Conservation (phyloP, 2,329 filamentous ascomycete species). For the Arthrobotrys megalospora region DNA sequence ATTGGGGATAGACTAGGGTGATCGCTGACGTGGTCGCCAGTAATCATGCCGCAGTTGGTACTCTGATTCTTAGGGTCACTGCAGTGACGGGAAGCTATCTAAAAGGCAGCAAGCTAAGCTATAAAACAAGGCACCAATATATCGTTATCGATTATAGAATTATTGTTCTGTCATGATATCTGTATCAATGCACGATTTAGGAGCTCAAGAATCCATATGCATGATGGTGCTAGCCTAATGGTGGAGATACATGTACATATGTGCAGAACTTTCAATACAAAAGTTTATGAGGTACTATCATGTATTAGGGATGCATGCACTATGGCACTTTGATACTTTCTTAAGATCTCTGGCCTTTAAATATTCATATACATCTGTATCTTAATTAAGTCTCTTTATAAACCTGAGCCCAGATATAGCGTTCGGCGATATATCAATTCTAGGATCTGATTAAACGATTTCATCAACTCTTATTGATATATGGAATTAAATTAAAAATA, state of each 20-base stretch:
- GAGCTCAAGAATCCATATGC: not conserved
- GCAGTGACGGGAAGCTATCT: conserved; percentile 9
- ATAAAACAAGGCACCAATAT: not conserved
- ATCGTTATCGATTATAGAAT: not conserved
- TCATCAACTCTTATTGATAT: too few species aligned
- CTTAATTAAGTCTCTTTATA: too few species aligned
- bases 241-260: not conserved
- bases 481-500: too few species aligned
- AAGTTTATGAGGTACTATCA: too few species aligned
- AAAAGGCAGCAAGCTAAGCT: conserved; percentile 30
- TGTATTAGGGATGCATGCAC: too few species aligned
- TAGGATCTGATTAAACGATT: too few species aligned
- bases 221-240: not conserved
- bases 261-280: not conserved
- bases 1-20: not conserved
- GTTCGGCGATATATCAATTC: too few species aligned
- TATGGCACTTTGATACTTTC: too few species aligned
- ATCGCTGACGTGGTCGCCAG: conserved; percentile 3
- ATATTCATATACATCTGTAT: too few species aligned
- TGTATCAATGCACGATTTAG: not conserved
- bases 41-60: not conserved
- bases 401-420: too few species aligned
- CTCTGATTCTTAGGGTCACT: not conserved
- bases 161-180: conserved; percentile 1
- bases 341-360: too few species aligned